These are phyloP conservation scores for Dioscorea alata DNA, from an alignment of 106 monocot species.

Conservation along the genomic window DNA sequence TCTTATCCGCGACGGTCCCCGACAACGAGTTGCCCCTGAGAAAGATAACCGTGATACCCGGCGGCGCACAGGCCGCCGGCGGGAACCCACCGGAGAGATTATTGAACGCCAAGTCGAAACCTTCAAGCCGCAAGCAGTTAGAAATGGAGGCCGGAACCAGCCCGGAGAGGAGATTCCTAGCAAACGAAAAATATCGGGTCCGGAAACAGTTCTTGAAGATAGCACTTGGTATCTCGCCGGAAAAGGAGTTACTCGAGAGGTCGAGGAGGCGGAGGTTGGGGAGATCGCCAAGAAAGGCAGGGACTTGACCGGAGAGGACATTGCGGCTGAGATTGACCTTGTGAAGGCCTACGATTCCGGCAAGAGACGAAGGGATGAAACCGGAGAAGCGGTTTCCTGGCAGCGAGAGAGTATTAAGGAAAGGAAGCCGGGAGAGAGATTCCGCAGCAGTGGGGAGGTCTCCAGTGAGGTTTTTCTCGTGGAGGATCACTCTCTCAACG, in stretches of 20 bases:
- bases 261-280: conserved; percentile 79
- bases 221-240: conserved; percentile 54
- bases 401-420: conserved; percentile 65
- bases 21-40: conserved; percentile 62
- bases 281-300: conserved; percentile 55
- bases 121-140: conserved; percentile 53
- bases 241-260: conserved; percentile 73
- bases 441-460: conserved; percentile 23
- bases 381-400: conserved; percentile 64
- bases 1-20: conserved; percentile 51
- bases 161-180: conserved; percentile 69
- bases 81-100: conserved; percentile 64
- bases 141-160: conserved; percentile 38
- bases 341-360: conserved; percentile 33
- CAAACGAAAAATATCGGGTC: conserved; percentile 70
- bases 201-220: conserved; percentile 60
- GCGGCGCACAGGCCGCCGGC: conserved; percentile 55
- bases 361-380: conserved; percentile 37
- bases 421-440: conserved; percentile 40
- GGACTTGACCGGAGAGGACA: conserved; percentile 57
- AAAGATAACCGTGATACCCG: conserved; percentile 51
- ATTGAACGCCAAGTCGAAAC: conserved; percentile 86
- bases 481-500: conserved; percentile 65
- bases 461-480: conserved; percentile 50
- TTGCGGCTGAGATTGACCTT: conserved; percentile 90